Evolutionary conservation across 2,329 filamentous ascomycete species (phyloP).

Genomic region (Pseudohalonectria lignicola): DNA sequence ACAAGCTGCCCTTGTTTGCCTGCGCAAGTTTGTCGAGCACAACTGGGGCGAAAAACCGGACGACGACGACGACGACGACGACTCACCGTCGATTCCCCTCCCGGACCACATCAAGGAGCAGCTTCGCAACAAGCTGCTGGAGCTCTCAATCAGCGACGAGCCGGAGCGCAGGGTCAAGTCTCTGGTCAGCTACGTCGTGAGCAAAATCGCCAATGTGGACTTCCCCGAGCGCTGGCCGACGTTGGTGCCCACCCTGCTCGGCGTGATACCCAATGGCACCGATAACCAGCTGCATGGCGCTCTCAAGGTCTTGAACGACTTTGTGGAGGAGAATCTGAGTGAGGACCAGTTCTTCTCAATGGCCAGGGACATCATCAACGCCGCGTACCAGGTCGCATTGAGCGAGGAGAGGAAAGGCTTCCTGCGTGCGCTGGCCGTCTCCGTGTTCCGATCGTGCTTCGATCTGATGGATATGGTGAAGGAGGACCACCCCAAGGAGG

Average conservation of each 20-base stretch:
- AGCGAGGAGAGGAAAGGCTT: slow-evolving; percentile 64
- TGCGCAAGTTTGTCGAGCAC: slow-evolving; percentile 73
- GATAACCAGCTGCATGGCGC: slow-evolving; percentile 82
- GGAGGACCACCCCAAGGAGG: slow-evolving; percentile 78
- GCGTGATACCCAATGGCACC: slow-evolving; percentile 62
- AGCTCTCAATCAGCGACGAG: slow-evolving; percentile 62
- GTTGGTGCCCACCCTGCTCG: slow-evolving; percentile 70
- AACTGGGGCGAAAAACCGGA: slow-evolving; percentile 76
- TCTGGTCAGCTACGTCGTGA: slow-evolving; percentile 69
- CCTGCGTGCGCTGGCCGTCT: slow-evolving; percentile 75
- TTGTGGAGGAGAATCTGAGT: slow-evolving; percentile 87
- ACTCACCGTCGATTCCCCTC: slow-evolving; percentile 54
- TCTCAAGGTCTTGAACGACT: slow-evolving; percentile 74
- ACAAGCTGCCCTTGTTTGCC: slow-evolving; percentile 68
- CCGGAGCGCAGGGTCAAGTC: slow-evolving; percentile 79
- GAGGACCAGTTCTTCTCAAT: slow-evolving; percentile 93
- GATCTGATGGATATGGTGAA: slow-evolving; percentile 95
- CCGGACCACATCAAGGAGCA: slow-evolving; percentile 62
- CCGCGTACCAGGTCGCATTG: slow-evolving; percentile 71
- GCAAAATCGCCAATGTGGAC: slow-evolving; percentile 88
- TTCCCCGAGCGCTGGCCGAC: slow-evolving; percentile 94
- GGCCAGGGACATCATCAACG: slow-evolving; percentile 73
- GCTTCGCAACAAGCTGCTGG: slow-evolving; percentile 63
- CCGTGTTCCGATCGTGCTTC: slow-evolving; percentile 84
- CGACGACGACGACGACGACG: slow-evolving; percentile 63